Base-by-base conservation (phyloP, 495 filamentous ascomycete species). In the Hypoxylon intermedium region DNA sequence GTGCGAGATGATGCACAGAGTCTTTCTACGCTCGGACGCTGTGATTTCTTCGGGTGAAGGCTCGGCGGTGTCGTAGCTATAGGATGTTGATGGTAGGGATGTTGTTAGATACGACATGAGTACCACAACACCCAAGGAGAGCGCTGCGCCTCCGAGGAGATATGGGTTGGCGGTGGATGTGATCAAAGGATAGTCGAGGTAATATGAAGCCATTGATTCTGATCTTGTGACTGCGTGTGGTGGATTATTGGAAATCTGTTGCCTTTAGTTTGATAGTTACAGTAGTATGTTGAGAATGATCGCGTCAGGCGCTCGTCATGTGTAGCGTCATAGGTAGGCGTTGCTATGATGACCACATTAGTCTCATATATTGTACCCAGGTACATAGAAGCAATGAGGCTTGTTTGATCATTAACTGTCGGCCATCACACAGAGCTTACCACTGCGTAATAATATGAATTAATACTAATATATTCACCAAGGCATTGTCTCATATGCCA, bases 1-100 rank as follows among this genome's bases (percentile, higher is more conserved):
- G 20, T 50, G 47, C 18, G 47, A 50, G 19, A 26, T 24, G 16
- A 50, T 50, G 33, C 26, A 38, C 5, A 50, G 47, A 9, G 47
- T 38, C 47, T 50, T 50, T 7, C 38, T 26, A 15, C 37, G 9
- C 19, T 20, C 13, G 37, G 13, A 20, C 5, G 37, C n/a, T n/a
- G n/a, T n/a, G n/a, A n/a, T n/a, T n/a, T n/a, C 3, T 5, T 6
- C 3, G 37, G 37, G 15, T 11, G 9, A 4, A 11, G 37, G 19
- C 19, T 13, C 37, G 18, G 5, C 13, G 13, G 4, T 30, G 26
- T 30, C 26, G 26, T 30, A 5, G 26, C 26, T 30, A 9, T 9
- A 9, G 26, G 26, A 30, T 30, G 26, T 30, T 9, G 26, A n/a
- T n/a, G n/a, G n/a, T n/a, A n/a, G 26, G 9, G 26, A 30, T 30